These are phyloP conservation scores for Prunus fruticosa DNA, from an alignment of 306 rosid genomes.

Conservation along the genomic window DNA sequence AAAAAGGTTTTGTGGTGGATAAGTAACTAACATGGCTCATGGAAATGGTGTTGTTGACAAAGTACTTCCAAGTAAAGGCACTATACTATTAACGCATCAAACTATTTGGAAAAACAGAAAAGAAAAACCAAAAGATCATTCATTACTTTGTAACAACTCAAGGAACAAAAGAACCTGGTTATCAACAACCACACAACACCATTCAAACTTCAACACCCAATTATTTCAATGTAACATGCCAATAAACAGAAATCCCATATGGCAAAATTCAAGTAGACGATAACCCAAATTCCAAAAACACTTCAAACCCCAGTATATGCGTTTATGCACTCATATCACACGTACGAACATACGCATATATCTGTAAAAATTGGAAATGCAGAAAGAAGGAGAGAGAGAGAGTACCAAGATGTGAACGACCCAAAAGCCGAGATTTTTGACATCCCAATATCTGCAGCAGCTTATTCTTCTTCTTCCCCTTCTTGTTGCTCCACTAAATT, in stretches of 20 bases:
- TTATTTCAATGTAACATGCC: background rate
- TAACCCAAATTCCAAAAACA: background rate
- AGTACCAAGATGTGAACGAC: constrained; percentile 16
- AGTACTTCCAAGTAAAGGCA: background rate
- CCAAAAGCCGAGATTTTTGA: constrained; percentile 8
- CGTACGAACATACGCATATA: background rate
- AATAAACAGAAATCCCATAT: background rate
- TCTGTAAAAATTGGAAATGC: background rate
- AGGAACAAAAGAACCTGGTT: background rate
- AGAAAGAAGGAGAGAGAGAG: constrained; percentile 3
- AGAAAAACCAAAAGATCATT: background rate
- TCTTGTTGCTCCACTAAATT: background rate
- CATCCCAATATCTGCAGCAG: constrained; percentile 6
- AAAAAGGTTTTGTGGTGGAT: background rate
- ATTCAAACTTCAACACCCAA: background rate
- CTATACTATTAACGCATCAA: background rate
- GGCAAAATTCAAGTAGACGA: background rate
- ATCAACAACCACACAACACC: background rate
- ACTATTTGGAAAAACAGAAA: background rate
- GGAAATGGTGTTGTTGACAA: background rate
- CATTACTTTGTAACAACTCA: constrained; percentile 1
- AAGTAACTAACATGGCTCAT: background rate
- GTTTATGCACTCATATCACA: background rate
- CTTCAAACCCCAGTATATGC: background rate
- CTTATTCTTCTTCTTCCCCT: constrained; percentile 4